Conservation (phyloP, 2,329 filamentous ascomycete species). For the Didymella exigua region DNA sequence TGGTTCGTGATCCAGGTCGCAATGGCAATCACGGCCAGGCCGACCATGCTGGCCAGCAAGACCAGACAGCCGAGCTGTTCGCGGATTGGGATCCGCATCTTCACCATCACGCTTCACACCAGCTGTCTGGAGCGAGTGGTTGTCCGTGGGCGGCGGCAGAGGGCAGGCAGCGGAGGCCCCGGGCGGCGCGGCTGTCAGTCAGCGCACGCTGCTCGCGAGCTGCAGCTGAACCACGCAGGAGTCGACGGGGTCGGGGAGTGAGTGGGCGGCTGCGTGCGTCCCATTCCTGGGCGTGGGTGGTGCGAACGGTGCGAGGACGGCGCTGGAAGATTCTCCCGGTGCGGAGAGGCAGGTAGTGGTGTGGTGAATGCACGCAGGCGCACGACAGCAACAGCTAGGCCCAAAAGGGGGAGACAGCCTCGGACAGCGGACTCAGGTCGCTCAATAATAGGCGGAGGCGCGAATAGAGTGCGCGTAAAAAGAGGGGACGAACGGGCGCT, state of each 20-base stretch:
- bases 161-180: slow-evolving; percentile 7
- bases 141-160: background rate
- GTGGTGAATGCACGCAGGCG: slow-evolving; percentile 20
- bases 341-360: slow-evolving; percentile 12
- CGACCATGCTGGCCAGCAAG: slow-evolving; percentile 73
- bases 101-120: slow-evolving; percentile 40
- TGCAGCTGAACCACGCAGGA: slow-evolving; percentile 17
- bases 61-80: slow-evolving; percentile 85
- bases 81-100: slow-evolving; percentile 85
- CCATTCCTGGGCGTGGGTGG: slow-evolving; percentile 35
- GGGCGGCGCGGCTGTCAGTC: slow-evolving; percentile 22
- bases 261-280: slow-evolving; percentile 20
- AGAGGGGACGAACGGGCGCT: slow-evolving; percentile 35
- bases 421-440: slow-evolving; percentile 7
- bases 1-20: slow-evolving; percentile 63
- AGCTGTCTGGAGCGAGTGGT: background rate
- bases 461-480: slow-evolving; percentile 16
- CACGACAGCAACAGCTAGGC: slow-evolving; percentile 21
- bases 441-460: slow-evolving; percentile 2
- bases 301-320: background rate
- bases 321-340: background rate
- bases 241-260: slow-evolving; percentile 22
- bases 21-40: slow-evolving; percentile 78
- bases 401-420: slow-evolving; percentile 20
- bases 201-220: slow-evolving; percentile 20